These are phyloP conservation scores for Colletotrichum sp. DNA, from an alignment of 2,329 filamentous ascomycete species.

Conservation along the genomic window DNA sequence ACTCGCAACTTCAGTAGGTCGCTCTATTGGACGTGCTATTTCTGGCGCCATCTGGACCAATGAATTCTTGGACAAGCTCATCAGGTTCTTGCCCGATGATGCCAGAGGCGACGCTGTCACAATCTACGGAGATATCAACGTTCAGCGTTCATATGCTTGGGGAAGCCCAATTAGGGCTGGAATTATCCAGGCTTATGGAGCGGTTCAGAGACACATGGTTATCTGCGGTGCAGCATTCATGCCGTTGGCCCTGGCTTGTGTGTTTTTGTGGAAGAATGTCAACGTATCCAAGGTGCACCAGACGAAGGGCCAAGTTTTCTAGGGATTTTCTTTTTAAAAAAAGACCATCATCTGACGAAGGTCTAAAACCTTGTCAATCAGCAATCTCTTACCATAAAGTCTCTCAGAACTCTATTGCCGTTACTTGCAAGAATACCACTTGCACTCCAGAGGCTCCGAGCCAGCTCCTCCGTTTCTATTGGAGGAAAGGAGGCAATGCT, in stretches of 20 bases:
- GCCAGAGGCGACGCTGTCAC: constrained; percentile 48
- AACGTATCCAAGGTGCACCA: constrained; percentile 13
- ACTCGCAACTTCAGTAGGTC: constrained; percentile 35
- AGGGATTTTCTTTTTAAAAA: too few relatives aligned
- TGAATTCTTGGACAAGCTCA: constrained; percentile 41
- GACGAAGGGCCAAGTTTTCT: constrained; percentile 16
- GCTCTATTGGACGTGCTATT: constrained; percentile 34
- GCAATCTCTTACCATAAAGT: not conserved
- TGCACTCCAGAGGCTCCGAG: not conserved
- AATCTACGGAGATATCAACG: constrained; percentile 39
- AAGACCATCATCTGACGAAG: too few relatives aligned
- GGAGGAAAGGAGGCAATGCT: not conserved
- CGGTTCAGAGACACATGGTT: constrained; percentile 47
- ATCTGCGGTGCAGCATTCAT: constrained; percentile 27
- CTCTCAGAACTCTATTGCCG: not conserved
- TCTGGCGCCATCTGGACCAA: constrained; percentile 39
- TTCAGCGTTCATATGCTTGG: constrained; percentile 43
- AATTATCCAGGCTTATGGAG: constrained; percentile 52
- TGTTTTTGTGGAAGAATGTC: constrained; percentile 16
- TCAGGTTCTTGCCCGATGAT: constrained; percentile 39
- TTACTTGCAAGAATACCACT: not conserved
- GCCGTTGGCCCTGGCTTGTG: constrained; percentile 6
- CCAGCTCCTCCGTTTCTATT: not conserved
- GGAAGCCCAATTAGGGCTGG: constrained; percentile 44
- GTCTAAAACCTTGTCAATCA: too few relatives aligned